These are phyloP conservation scores for Dothistroma pini DNA, from an alignment of 2,329 filamentous ascomycete species.

Conservation along the genomic window DNA sequence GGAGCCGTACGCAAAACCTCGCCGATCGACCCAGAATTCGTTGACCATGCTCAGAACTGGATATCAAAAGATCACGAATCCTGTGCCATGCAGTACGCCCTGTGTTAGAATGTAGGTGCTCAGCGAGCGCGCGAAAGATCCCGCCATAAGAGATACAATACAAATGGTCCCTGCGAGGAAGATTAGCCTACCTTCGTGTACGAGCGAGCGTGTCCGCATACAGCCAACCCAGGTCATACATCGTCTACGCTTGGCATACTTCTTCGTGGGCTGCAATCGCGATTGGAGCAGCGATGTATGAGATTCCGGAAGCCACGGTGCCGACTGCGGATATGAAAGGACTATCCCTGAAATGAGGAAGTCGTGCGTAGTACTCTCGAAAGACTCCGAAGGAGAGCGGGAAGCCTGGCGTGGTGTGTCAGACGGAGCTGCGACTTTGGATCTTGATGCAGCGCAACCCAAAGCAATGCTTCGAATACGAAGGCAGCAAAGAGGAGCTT, in stretches of 20 bases:
- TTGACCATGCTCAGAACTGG: slow-evolving; percentile 32
- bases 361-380: slow-evolving; percentile 63
- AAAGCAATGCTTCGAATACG: slow-evolving; percentile 52
- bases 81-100: slow-evolving; percentile 56
- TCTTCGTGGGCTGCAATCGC: slow-evolving; percentile 45
- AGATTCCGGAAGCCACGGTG: slow-evolving; percentile 56
- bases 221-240: slow-evolving; percentile 47
- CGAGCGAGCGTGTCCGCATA: background rate
- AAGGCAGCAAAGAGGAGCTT: slow-evolving; percentile 35
- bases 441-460: slow-evolving; percentile 30
- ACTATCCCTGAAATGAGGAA: slow-evolving; percentile 54
- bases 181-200: background rate
- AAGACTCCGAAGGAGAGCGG: slow-evolving; percentile 68
- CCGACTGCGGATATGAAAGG: slow-evolving; percentile 60
- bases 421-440: background rate
- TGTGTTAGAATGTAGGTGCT: slow-evolving; percentile 58
- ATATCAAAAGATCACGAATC: slow-evolving; percentile 48
- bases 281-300: slow-evolving; percentile 54
- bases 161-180: slow-evolving; percentile 15
- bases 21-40: slow-evolving; percentile 27
- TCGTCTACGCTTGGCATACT: slow-evolving; percentile 41
- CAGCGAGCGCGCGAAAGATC: slow-evolving; percentile 49
- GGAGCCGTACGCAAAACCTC: slow-evolving; percentile 30
- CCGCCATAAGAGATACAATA: slow-evolving; percentile 24
- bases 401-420: slow-evolving; percentile 51